A percentile compares a stretch with the other conserved stretches of the same genome.
Evolutionary conservation across 345 rosid genomes (phyloP).

Genomic region (Gossypium anomalum): DNA sequence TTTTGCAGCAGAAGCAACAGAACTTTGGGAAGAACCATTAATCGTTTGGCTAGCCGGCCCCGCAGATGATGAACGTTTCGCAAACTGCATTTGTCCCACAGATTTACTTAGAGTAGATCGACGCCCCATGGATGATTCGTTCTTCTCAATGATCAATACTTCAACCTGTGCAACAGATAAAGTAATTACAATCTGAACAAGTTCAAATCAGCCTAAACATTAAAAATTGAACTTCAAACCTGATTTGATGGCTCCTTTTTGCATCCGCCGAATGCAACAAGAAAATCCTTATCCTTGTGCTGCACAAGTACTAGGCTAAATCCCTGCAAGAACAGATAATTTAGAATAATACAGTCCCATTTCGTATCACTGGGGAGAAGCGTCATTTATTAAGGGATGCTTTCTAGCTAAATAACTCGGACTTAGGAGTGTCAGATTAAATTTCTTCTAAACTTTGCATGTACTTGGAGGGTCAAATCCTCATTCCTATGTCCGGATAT

Average conservation of each 20-base stretch:
- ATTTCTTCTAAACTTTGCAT: not conserved
- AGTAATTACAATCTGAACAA: not conserved
- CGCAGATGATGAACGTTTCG: conserved; percentile 49
- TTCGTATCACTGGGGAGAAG: not conserved
- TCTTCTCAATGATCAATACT: conserved; percentile 67
- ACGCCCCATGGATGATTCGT: conserved; percentile 46
- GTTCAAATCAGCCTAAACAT: not conserved
- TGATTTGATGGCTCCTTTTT: conserved; percentile 84
- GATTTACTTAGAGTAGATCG: conserved; percentile 50
- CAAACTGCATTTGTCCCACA: conserved; percentile 43
- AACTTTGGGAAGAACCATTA: conserved; percentile 57
- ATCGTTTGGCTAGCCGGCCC: conserved; percentile 44
- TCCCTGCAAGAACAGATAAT: conserved; percentile 47
- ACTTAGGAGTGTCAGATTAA: not conserved
- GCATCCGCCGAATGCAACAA: conserved; percentile 89
- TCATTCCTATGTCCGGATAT: not conserved
- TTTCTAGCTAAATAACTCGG: not conserved
- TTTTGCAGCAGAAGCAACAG: conserved; percentile 49
- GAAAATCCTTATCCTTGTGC: conserved; percentile 88
- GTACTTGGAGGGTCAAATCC: not conserved
- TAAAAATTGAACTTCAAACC: conserved; percentile 39
- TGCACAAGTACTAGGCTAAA: conserved; percentile 82
- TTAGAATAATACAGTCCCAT: not conserved
- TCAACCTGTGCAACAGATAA: conserved; percentile 60
- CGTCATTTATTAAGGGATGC: not conserved